Base-by-base conservation (phyloP, 2,329 filamentous ascomycete genomes). In the Apiospora hydei region DNA sequence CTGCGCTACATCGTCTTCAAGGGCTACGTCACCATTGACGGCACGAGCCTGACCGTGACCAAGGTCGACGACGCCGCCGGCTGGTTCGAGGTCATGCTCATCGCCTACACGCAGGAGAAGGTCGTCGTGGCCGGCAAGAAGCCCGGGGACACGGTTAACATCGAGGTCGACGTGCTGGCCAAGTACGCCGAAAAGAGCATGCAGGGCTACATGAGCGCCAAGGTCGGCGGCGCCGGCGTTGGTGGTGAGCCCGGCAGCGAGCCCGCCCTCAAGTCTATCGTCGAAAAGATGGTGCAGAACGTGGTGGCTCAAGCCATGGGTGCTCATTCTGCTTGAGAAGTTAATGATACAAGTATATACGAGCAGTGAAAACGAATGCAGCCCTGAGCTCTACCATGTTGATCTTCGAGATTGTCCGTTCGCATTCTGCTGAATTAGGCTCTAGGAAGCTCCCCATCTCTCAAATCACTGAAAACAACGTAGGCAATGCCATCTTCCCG, bases 41-140 rank as follows among this genome's bases (percentile, higher is more conserved):
- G 96, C 5, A 96, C 96, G 34, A 98, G 95, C 80, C 85, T 99
- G 86, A 99, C 96, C 0, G 89, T 99, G 2, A 98, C 96, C 2
- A 88, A 89, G 76, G 96, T 98, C 43, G 85, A 96, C 78, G 96
- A 98, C 82, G 88, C 80, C 4, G 89, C 90, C 75, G 91, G 92
- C 57, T 97, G 94, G 82, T 98, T 92, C 89, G 96, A 98, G 88
- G 93, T 99, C 69, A 99, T 99, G 96, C 87, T 99, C 74, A 98
- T 99, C 81, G 90, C 93, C 11, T 99, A 99, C 83, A 98, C 96
- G 14, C 96, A 98, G 85, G 94, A 96, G 83, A 93, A 93, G 82
- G 92, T 99, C 21, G 92, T 97, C 21, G 91, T 94, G 74, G 94
- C 93, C 2, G 86, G 85, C 70, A 98, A 98, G 88, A 86, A 89